phyloP scores from a whole-genome alignment of 2,329 filamentous ascomycete species.

The Alternaria atra region DNA sequence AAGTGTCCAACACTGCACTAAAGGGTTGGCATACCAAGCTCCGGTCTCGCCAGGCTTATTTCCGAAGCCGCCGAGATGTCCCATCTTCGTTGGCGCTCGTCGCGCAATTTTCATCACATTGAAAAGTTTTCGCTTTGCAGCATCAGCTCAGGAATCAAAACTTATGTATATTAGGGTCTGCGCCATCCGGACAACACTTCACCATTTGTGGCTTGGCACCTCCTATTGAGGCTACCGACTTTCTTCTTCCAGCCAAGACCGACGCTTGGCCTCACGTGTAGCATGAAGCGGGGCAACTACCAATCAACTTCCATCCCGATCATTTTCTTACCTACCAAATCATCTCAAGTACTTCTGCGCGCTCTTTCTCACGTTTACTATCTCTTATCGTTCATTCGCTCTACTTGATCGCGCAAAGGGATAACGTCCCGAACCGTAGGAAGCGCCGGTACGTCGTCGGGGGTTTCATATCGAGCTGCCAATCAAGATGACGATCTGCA shows the following conservation, averaged over 20 bases:
- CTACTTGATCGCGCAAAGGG: conserved; percentile 21
- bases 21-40: conserved; percentile 48
- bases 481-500: conserved; percentile 37
- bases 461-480: conserved; percentile 31
- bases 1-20: conserved; percentile 45
- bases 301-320: conserved; percentile 1
- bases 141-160: not conserved
- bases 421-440: conserved; percentile 29
- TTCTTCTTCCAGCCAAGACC: conserved; percentile 25
- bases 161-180: not conserved
- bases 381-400: conserved; percentile 32
- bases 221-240: conserved; percentile 31
- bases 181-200: conserved; percentile 14
- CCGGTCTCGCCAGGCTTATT: conserved; percentile 36
- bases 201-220: conserved; percentile 30
- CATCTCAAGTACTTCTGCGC: not conserved
- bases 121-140: not conserved
- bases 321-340: not conserved
- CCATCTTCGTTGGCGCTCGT: not conserved
- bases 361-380: conserved; percentile 31
- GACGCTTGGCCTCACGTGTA: conserved; percentile 27
- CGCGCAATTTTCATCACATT: not conserved
- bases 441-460: conserved; percentile 23
- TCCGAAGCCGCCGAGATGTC: conserved; percentile 8
- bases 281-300: conserved; percentile 9